Conservation (phyloP, 352 stramenopile genomes). For the Thalassiosira delicatula region DNA sequence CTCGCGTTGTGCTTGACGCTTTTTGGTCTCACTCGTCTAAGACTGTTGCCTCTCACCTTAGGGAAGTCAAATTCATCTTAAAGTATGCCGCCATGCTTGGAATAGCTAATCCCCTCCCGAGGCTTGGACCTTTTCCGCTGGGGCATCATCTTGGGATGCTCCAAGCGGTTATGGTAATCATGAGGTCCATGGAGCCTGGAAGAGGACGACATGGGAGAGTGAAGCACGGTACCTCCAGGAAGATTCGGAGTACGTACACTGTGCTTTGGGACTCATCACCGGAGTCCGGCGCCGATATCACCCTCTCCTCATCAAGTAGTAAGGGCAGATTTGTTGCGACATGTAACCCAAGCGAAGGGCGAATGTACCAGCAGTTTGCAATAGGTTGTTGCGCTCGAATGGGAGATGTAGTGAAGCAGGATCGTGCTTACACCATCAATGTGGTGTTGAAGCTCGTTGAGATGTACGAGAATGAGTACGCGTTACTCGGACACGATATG, state of each 20-base stretch:
- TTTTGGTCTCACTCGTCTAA: conserved; percentile 29
- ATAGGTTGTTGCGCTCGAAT: conserved; percentile 11
- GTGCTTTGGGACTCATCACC: conserved; percentile 26
- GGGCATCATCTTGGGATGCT: conserved; percentile 23
- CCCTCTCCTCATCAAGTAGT: background rate
- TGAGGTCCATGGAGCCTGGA: conserved; percentile 22
- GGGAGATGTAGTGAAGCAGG: conserved; percentile 36
- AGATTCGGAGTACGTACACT: conserved; percentile 17
- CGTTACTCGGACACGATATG: no score
- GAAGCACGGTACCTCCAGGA: conserved; percentile 4
- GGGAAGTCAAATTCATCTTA: conserved; percentile 8
- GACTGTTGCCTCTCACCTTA: conserved; percentile 17
- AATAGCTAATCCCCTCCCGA: background rate
- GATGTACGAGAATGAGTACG: conserved; percentile 33
- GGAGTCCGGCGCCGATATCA: conserved; percentile 3
- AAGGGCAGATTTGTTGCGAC: conserved; percentile 15
- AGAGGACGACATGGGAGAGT: conserved; percentile 14
- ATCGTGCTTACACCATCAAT: conserved; percentile 40
- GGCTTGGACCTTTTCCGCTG: conserved; percentile 22
- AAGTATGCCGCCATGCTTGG: background rate
- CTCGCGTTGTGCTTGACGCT: conserved; percentile 21
- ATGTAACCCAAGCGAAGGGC: background rate
- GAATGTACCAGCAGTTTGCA: conserved; percentile 12
- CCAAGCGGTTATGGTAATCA: conserved; percentile 27
- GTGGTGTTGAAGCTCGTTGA: conserved; percentile 24